Evolutionary conservation across 1,284 basidiomycete species (phyloP).

Genomic region (Phellopilus nigrolimitatus): DNA sequence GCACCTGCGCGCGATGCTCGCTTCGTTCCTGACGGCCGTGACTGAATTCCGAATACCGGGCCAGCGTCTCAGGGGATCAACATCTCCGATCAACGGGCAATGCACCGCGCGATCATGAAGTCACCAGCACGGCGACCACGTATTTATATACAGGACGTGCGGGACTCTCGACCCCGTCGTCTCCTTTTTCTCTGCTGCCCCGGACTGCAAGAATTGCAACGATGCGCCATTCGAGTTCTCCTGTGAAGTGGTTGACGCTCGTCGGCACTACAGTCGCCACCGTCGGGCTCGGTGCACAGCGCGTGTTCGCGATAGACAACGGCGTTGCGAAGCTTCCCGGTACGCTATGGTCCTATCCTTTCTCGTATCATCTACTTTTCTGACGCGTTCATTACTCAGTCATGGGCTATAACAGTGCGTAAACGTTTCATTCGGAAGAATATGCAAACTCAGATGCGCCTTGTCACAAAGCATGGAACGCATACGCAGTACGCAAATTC

Average conservation of each 20-base stretch:
- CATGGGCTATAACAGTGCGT: slow-evolving; percentile 33
- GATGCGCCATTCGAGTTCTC: no score
- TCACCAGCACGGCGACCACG: no score
- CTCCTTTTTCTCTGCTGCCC: no score
- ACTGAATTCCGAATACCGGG: no score
- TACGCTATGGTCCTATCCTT: slow-evolving; percentile 2
- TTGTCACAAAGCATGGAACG: slow-evolving; percentile 31
- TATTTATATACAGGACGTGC: no score
- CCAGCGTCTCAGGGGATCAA: no score
- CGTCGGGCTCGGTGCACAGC: background rate
- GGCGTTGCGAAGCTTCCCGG: slow-evolving; percentile 23
- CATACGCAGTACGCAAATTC: slow-evolving; percentile 29
- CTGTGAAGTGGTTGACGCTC: background rate
- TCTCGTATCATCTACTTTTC: background rate
- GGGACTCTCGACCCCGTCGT: no score
- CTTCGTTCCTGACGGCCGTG: no score
- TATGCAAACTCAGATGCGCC: background rate
- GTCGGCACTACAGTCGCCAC: background rate
- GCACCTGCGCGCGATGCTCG: no score
- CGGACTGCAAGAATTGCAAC: no score
- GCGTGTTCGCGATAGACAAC: slow-evolving; percentile 19
- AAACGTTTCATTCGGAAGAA: background rate
- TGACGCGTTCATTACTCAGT: slow-evolving; percentile 25
- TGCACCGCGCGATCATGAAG: no score
- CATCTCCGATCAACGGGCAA: no score